Base-by-base conservation (phyloP, 768 basidiomycete genomes). In the Sistotremastrum suecicum region DNA sequence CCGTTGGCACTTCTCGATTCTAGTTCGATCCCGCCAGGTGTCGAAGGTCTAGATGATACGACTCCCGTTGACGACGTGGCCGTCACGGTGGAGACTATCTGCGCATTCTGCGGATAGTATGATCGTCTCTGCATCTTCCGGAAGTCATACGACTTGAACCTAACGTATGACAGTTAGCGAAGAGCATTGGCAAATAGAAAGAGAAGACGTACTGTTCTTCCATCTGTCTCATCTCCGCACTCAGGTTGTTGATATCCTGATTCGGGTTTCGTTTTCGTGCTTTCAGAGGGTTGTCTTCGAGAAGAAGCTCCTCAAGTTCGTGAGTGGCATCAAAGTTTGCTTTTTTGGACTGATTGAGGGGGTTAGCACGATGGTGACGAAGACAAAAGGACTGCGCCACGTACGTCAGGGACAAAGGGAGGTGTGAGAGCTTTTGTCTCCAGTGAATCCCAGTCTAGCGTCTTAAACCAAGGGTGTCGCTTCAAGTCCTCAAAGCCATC, bases 281-380 rank as follows among this genome's bases (percentile, higher is more conserved):
- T 46, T 89, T 95, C 46, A 98, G 66, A n/a, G 94, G 94, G 60
- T 97, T 97, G 65, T 98, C 94, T 44, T 92, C 92, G 74, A 98
- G 77, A 57, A 99, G 63, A 56, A 98, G 84, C 61, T 99, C 95
- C 59, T 99, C 92, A 7, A 99, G 75, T 66, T 98, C 95, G 57
- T 98, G 91, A 34, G 89, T 80, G 35, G 95, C 83, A 58, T 99
- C 94, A 62, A 98, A 99, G 62, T 99, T 98, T n/a, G 91, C 87
- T 63, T 83, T 83, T 60, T 92, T 91, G 63, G 83, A 78, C 92
- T 99, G 57, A 29, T 30, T 49, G 37, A 38, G 20, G 12, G 34
- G 34, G n/a, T 2, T 8, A 39, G 43, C 34, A 43, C 5, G 32
- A 11, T n/a, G 12, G 40, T 41, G 29, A 30, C 31, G 28, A 31